Percentiles rank a stretch among this genome's conserved stretches.
These are phyloP conservation scores for Amphirosellinia nigrospora DNA, from an alignment of 495 filamentous ascomycete genomes.

Conservation along the genomic window DNA sequence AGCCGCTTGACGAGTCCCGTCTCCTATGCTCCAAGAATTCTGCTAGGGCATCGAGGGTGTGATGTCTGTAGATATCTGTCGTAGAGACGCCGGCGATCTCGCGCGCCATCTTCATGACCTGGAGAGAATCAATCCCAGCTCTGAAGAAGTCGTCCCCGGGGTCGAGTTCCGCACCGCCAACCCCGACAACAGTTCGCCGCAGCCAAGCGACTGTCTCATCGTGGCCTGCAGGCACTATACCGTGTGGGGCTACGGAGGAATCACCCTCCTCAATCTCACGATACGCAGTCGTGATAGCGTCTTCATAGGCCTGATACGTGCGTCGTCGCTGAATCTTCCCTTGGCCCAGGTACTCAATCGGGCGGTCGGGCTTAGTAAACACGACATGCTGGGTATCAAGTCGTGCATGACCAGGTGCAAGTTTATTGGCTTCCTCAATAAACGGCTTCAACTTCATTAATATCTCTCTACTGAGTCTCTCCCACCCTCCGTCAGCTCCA, in stretches of 20 bases:
- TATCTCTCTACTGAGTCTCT: neutral
- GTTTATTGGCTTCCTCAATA: conserved; percentile 36
- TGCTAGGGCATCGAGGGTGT: conserved; percentile 27
- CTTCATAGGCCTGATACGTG: conserved; percentile 43
- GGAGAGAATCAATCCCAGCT: neutral
- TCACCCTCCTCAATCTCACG: neutral
- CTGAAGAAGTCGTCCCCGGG: neutral
- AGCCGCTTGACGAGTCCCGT: neutral
- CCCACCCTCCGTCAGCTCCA: conserved; percentile 41
- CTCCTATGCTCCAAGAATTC: neutral
- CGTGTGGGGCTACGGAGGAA: neutral
- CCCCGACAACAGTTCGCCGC: neutral
- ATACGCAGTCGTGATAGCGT: conserved; percentile 49
- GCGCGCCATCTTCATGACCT: neutral
- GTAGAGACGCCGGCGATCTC: neutral
- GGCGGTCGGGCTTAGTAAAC: conserved; percentile 43
- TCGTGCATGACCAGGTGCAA: conserved; percentile 34
- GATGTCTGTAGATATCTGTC: neutral
- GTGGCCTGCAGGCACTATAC: neutral
- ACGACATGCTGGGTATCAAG: conserved; percentile 33
- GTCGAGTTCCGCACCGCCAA: neutral
- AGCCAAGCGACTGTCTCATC: neutral
- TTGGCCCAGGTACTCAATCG: conserved; percentile 49
- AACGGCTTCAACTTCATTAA: neutral
- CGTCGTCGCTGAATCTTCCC: conserved; percentile 49